phyloP scores from a whole-genome alignment of 257 asterid species.

The Plantago major region DNA sequence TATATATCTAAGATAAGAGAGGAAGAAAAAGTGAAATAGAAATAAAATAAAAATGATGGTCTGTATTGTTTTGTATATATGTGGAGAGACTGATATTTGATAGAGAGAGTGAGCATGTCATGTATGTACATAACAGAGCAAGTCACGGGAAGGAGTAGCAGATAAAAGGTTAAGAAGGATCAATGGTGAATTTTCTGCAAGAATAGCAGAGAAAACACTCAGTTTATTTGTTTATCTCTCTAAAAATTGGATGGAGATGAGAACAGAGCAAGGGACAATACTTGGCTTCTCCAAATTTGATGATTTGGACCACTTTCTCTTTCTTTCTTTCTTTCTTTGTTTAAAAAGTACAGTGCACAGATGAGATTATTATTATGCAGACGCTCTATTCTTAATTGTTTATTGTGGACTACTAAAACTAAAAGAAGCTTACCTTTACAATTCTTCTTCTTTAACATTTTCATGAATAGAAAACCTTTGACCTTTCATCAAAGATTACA shows the following conservation, averaged over 20 bases:
- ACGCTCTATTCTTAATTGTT: not conserved
- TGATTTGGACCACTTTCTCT: constrained; percentile 32
- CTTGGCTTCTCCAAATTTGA: constrained; percentile 20
- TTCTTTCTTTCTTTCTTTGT: constrained; percentile 11
- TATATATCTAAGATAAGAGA: constrained; percentile 19
- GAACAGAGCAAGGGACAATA: constrained; percentile 34
- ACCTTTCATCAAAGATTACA: too few relatives aligned
- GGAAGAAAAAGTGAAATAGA: constrained; percentile 9
- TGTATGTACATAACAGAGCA: constrained; percentile 19
- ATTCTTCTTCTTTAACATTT: too few relatives aligned
- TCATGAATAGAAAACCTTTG: too few relatives aligned
- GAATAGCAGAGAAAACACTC: constrained; percentile 15
- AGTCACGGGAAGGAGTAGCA: constrained; percentile 57
- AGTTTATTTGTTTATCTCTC: constrained; percentile 19
- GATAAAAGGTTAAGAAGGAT: constrained; percentile 32
- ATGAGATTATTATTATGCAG: too few relatives aligned
- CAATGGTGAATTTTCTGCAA: constrained; percentile 22
- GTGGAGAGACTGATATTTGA: not conserved
- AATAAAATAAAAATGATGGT: not conserved
- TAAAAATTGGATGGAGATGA: constrained; percentile 23
- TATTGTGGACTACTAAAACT: not conserved
- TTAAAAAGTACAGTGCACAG: not conserved
- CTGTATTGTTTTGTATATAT: constrained; percentile 13
- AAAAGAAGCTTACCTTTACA: not conserved
- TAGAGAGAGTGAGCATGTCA: constrained; percentile 4